Evolutionary conservation across 2,329 filamentous ascomycete genomes (phyloP).

Genomic region (Paraphoma chrysanthemicola): DNA sequence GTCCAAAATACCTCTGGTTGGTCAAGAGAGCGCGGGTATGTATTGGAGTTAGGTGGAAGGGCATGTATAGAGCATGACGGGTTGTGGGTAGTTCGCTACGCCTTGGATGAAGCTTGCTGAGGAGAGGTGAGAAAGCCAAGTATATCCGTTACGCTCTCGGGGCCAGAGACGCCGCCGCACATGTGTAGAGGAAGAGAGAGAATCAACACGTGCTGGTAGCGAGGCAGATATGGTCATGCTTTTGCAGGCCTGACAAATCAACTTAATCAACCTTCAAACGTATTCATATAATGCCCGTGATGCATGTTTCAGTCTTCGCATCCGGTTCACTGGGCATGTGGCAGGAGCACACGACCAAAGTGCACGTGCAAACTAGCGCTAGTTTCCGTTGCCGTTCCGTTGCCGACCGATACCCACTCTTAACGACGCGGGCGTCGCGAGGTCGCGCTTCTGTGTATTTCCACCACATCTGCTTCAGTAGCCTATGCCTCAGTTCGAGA

Average conservation of each 20-base stretch:
- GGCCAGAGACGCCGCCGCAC: not conserved
- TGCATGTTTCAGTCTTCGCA: no score
- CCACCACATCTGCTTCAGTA: not conserved
- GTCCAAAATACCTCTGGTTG: conserved; percentile 12
- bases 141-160: no score
- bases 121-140: not conserved
- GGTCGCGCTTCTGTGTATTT: no score
- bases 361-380: not conserved
- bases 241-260: not conserved
- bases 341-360: not conserved
- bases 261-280: not conserved
- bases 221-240: not conserved
- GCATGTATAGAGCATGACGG: not conserved
- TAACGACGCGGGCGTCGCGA: no score
- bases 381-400: not conserved
- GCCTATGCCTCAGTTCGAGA: not conserved
- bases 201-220: not conserved
- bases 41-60: not conserved
- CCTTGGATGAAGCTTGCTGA: not conserved
- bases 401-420: not conserved
- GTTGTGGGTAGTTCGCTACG: not conserved
- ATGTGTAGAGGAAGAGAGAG: not conserved
- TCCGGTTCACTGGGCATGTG: not conserved
- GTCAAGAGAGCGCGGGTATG: not conserved
- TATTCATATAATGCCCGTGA: no score